A percentile compares a stretch with the other conserved stretches of the same genome.
Conservation (phyloP, 1,139 yeast genomes). For the Meyerozyma sp. region DNA sequence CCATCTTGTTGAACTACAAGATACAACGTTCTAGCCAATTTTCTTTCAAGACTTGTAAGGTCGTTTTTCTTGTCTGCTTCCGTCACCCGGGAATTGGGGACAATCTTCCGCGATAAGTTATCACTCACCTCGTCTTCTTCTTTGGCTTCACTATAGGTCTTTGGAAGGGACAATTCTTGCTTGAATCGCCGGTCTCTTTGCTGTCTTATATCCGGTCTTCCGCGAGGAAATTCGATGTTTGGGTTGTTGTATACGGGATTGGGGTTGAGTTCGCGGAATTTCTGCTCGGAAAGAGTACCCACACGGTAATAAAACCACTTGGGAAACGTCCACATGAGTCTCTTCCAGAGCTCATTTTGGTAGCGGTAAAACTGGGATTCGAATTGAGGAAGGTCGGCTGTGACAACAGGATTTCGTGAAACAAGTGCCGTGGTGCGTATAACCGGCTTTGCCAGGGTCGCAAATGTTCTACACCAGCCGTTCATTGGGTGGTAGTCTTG, state of each 20-base stretch:
- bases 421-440: constrained; percentile 49
- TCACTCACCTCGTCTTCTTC: constrained; percentile 29
- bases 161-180: constrained; percentile 71
- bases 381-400: constrained; percentile 68
- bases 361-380: constrained; percentile 76
- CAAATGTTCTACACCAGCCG: not conserved
- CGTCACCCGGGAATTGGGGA: constrained; percentile 67
- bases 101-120: constrained; percentile 64
- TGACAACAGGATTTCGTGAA: constrained; percentile 78
- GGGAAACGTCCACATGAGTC: constrained; percentile 98
- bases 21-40: constrained; percentile 74
- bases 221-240: constrained; percentile 73
- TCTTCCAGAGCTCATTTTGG: constrained; percentile 78
- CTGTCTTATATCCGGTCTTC: constrained; percentile 81
- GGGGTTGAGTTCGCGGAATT: constrained; percentile 68
- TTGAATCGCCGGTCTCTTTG: constrained; percentile 84
- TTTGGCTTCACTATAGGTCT: constrained; percentile 40
- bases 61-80: constrained; percentile 68
- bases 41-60: constrained; percentile 66
- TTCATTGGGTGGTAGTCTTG: not conserved
- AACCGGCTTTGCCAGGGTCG: not conserved
- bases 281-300: constrained; percentile 86
- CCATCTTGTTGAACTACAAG: constrained; percentile 50
- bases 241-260: constrained; percentile 71
- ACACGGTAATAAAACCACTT: constrained; percentile 86